A percentile compares a stretch with the other conserved stretches of the same genome.
phyloP scores from a whole-genome alignment of 768 basidiomycete species.

The Boletus tomentosulus region DNA sequence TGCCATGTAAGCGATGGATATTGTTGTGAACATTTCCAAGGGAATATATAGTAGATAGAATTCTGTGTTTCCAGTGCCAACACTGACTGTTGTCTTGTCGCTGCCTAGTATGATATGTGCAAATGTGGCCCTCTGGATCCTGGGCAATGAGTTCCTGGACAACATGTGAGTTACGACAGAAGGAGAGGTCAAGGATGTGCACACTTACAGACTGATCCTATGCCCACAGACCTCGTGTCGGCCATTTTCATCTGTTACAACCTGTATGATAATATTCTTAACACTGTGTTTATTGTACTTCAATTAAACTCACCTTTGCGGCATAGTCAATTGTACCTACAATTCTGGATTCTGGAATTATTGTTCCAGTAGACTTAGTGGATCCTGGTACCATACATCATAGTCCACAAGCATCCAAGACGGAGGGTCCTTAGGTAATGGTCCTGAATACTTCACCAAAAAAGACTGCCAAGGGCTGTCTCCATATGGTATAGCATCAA shows the following conservation, averaged over 20 bases:
- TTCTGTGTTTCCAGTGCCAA: slow-evolving; percentile 11
- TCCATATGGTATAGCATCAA: slow-evolving; percentile 34
- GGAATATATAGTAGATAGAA: slow-evolving; percentile 15
- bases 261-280: neutral
- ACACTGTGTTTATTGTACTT: too few species aligned
- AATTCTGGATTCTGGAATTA: neutral
- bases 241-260: neutral
- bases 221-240: neutral
- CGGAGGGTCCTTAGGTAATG: slow-evolving; percentile 6
- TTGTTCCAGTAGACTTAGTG: neutral
- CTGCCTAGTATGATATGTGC: slow-evolving; percentile 14
- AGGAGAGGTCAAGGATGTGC: too few species aligned
- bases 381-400: slow-evolving; percentile 26
- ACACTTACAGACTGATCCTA: slow-evolving; percentile 4
- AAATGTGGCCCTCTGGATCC: slow-evolving; percentile 16
- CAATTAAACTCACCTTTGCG: neutral
- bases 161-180: too few species aligned
- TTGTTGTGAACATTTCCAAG: slow-evolving; percentile 17
- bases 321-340: neutral
- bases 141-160: slow-evolving; percentile 24
- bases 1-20: slow-evolving; percentile 1
- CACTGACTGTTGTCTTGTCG: slow-evolving; percentile 14
- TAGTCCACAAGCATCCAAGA: slow-evolving; percentile 26
- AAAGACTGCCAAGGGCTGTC: slow-evolving; percentile 37
- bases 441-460: slow-evolving; percentile 23